Percentiles rank a stretch among this genome's conserved stretches.
These are phyloP conservation scores for Holtermannia corniformis DNA, from an alignment of 768 basidiomycete genomes.

Conservation along the genomic window DNA sequence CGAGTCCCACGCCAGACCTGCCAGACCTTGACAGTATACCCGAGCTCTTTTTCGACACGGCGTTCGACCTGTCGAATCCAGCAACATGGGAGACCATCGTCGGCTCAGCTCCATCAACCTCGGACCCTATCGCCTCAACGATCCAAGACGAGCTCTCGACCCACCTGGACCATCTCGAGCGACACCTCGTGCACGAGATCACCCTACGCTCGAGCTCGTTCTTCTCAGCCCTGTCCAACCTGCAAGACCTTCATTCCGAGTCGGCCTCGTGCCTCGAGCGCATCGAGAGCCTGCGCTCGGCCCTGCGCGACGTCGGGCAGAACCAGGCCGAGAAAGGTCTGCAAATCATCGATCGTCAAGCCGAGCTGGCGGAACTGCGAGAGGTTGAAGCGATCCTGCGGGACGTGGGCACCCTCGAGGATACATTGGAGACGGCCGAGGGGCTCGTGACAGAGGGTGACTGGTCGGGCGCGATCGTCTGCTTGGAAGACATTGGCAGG, in stretches of 20 bases:
- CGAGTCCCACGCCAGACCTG: constrained; percentile 43
- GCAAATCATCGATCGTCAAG: constrained; percentile 54
- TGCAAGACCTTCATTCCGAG: constrained; percentile 84
- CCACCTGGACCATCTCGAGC: constrained; percentile 85
- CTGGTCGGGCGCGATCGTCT: constrained; percentile 71
- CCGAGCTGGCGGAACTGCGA: constrained; percentile 49
- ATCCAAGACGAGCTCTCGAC: constrained; percentile 85
- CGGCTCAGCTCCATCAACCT: constrained; percentile 10
- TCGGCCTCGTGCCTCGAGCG: constrained; percentile 70
- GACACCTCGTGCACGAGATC: constrained; percentile 88
- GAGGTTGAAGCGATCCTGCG: constrained; percentile 52
- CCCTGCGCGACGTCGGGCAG: constrained; percentile 67
- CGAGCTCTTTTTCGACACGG: constrained; percentile 62
- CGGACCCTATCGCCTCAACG: constrained; percentile 17
- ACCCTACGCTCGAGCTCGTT: constrained; percentile 82
- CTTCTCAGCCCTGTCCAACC: constrained; percentile 88
- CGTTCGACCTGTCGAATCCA: constrained; percentile 75
- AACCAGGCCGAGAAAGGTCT: constrained; percentile 70
- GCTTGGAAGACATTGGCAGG: constrained; percentile 34
- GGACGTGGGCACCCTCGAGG: constrained; percentile 52
- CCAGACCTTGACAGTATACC: constrained; percentile 71
- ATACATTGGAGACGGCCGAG: constrained; percentile 63
- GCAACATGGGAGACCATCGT: constrained; percentile 58
- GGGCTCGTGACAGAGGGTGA: constrained; percentile 72
- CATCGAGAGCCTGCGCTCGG: constrained; percentile 59